A percentile compares a stretch with the other conserved stretches of the same genome.
Conservation (phyloP, 441 rosid species). For the Codiaeum variegatum region DNA sequence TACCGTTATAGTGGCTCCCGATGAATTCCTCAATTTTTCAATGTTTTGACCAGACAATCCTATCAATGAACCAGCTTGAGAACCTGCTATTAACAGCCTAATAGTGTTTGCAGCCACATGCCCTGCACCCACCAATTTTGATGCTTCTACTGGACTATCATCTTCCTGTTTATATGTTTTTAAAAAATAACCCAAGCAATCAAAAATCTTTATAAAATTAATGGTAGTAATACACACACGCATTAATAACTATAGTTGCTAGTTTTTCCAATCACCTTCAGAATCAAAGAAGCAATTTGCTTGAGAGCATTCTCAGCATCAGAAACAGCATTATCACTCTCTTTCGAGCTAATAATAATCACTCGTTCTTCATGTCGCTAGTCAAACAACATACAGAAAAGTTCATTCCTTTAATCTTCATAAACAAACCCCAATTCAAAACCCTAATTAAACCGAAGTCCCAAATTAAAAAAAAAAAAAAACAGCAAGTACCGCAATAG, state of each 20-base stretch:
- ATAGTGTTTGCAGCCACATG: constrained; percentile 61
- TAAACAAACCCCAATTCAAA: neutral
- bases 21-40: constrained; percentile 53
- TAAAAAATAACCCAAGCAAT: neutral
- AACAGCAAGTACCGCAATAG: constrained; percentile 36
- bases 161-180: constrained; percentile 38
- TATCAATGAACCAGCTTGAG: constrained; percentile 58
- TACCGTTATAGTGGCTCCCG: constrained; percentile 52
- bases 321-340: constrained; percentile 32
- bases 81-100: constrained; percentile 57
- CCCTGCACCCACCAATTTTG: constrained; percentile 33
- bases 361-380: constrained; percentile 72
- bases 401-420: neutral
- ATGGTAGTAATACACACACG: neutral
- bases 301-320: constrained; percentile 62
- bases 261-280: constrained; percentile 29
- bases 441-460: neutral
- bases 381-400: neutral
- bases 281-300: constrained; percentile 48
- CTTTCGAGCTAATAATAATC: constrained; percentile 57
- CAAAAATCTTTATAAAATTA: neutral
- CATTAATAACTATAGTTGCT: neutral
- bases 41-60: constrained; percentile 65
- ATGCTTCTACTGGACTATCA: constrained; percentile 31
- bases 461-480: neutral